phyloP scores from a whole-genome alignment of 331 rosid species.

The Acacia concinna region DNA sequence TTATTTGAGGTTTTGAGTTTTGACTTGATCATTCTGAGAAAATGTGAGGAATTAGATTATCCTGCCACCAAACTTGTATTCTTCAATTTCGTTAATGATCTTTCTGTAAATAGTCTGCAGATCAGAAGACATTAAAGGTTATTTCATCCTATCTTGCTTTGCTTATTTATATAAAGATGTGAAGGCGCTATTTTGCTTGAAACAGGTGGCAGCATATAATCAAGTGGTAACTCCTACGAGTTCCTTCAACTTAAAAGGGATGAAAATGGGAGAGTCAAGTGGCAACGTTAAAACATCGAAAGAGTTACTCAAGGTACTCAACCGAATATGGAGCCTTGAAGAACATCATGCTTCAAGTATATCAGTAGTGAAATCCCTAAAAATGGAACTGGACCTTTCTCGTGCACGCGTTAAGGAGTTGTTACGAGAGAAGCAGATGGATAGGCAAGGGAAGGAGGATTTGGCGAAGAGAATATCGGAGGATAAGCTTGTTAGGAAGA shows the following conservation, averaged over 20 bases:
- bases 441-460: conserved; percentile 48
- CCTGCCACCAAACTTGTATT: too few relatives aligned
- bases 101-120: background rate
- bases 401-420: conserved; percentile 48
- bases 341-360: conserved; percentile 60
- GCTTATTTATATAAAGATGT: conserved; percentile 9
- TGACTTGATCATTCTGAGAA: too few relatives aligned
- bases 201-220: conserved; percentile 53
- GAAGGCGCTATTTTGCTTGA: conserved; percentile 26
- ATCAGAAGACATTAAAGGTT: background rate
- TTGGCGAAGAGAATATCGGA: conserved; percentile 45
- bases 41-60: too few relatives aligned
- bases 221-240: conserved; percentile 43
- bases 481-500: conserved; percentile 45
- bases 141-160: conserved; percentile 14
- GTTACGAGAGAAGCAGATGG: conserved; percentile 45
- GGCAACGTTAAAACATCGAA: conserved; percentile 47
- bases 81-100: conserved; percentile 10
- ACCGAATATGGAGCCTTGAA: conserved; percentile 73
- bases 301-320: conserved; percentile 59
- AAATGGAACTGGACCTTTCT: conserved; percentile 50
- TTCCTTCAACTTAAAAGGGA: conserved; percentile 41
- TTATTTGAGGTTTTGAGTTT: background rate
- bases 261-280: conserved; percentile 45
- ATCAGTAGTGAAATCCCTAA: conserved; percentile 50